Conservation (phyloP, 441 rosid genomes). For the Gossypium davidsonii region DNA sequence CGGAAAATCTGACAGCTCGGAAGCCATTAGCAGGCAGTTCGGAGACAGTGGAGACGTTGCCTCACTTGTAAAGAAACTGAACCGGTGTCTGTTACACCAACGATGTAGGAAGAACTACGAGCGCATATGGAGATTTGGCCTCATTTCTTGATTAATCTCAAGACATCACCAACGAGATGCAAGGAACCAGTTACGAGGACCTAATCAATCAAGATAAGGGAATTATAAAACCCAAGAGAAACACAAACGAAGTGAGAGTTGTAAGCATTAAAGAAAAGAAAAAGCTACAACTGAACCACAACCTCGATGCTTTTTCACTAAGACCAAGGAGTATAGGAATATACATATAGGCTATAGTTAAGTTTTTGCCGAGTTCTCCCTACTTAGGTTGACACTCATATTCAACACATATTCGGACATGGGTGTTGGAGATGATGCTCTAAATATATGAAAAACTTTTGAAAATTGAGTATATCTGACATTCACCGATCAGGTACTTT, state of each 20-base stretch:
- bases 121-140: background rate
- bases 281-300: background rate
- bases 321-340: background rate
- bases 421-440: no score
- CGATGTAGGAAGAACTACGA: background rate
- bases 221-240: background rate
- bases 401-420: background rate
- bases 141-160: slow-evolving; percentile 73
- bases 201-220: slow-evolving; percentile 24
- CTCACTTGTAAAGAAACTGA: background rate
- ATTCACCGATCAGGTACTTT: background rate
- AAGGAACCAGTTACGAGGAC: slow-evolving; percentile 90
- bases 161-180: slow-evolving; percentile 84
- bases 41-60: background rate
- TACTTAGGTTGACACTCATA: background rate
- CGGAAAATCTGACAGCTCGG: background rate
- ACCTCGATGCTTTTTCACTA: background rate
- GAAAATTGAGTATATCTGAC: background rate
- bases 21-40: background rate
- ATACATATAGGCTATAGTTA: background rate
- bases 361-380: background rate
- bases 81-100: background rate
- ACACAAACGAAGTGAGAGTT: background rate
- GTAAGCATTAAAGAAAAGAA: background rate
- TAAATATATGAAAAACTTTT: no score